Base-by-base conservation (phyloP, 208 protist genomes). In the Trypanosoma melophagium region DNA sequence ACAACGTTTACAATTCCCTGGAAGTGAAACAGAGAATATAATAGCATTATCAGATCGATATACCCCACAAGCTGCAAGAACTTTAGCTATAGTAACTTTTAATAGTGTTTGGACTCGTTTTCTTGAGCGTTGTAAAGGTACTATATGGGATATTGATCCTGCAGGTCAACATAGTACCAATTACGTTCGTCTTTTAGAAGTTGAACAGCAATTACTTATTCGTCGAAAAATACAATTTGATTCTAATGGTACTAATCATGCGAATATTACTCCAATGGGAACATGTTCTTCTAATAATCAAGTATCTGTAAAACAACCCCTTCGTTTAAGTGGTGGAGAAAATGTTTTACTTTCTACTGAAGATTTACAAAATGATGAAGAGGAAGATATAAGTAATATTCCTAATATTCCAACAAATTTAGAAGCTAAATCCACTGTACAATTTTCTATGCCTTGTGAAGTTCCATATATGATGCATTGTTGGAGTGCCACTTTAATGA, bases 391-490 rank as follows among this genome's bases (percentile, higher is more conserved):
- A 42, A 66, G 61, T 59, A 63, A 77, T 17, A 71, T 73, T 54
- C 75, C 53, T 88, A 52, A 69, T 71, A 45, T 21, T 71, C 24
- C 63, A 16, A 66, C 63, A 16, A 54, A 14, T 50, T 55, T 42
- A 19, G 57, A 59, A 25, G 21, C n/a, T 8, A 69, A 76, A 28
- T 47, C 42, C 19, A 59, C 25, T 25, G 69, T 71, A 13, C 63
- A 84, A 13, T 79, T 90, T 9, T 90, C 87, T 5, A 65, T 89
- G 4, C 59, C 79, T 3, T 96, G 92, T 74, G 92, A 95, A 75
- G 65, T 93, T 55, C 79, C 86, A 1, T 89, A 87, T 66, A 81
- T 95, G 81, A 96, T 95, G 90, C 86, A 92, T 60, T 97, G 86
- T 75, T 97, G 93, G 89, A 95, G 86, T 72, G 89, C 81, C 53